phyloP scores from a whole-genome alignment of 192 early-diverging fungal genomes.

The Coemansia sp. region DNA sequence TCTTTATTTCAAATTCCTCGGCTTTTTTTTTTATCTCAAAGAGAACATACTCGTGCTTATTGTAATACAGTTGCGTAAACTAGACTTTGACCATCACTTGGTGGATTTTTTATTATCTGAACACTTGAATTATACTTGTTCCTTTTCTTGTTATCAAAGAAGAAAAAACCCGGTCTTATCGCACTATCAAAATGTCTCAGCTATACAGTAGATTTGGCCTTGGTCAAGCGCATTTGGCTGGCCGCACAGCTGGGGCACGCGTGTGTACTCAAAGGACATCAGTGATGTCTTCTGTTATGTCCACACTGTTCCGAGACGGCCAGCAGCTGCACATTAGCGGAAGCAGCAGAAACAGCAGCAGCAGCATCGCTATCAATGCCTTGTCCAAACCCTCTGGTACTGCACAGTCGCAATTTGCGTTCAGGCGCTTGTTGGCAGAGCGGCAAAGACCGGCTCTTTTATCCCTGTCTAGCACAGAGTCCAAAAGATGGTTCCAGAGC shows the following conservation, averaged over 20 bases:
- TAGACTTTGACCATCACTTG: no score
- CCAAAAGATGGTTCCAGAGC: constrained; percentile 25
- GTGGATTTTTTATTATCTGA: neutral
- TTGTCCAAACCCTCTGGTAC: neutral
- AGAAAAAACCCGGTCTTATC: neutral
- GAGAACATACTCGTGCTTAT: no score
- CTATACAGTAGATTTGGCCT: constrained; percentile 20
- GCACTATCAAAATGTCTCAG: constrained; percentile 20
- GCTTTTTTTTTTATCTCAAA: no score
- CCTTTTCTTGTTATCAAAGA: neutral
- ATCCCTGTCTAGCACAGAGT: neutral
- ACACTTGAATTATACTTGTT: neutral
- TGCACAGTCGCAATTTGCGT: neutral
- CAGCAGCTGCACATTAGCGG: neutral
- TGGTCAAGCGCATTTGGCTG: constrained; percentile 6
- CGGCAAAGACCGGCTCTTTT: neutral
- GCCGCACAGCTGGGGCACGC: constrained; percentile 5
- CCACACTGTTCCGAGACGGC: no score
- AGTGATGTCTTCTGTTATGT: neutral
- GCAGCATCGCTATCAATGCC: neutral
- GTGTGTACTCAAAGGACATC: neutral
- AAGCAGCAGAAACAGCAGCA: neutral
- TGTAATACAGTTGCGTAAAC: no score
- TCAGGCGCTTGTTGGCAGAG: neutral
- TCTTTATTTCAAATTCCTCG: neutral